Conservation (phyloP, 106 monocot genomes). For the Vanilla planifolia region DNA sequence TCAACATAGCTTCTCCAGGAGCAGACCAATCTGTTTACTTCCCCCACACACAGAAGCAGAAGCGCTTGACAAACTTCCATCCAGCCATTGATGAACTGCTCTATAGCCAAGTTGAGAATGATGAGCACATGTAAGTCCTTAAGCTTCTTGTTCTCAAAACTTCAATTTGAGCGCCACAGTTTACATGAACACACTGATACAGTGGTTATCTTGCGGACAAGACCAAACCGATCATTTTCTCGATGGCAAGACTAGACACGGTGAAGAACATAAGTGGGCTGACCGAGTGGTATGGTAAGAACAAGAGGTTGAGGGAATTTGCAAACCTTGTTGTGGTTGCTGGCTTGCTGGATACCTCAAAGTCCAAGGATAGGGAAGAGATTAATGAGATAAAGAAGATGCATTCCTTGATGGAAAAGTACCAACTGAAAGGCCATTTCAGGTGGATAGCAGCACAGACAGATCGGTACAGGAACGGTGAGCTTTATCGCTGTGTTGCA, state of each 20-base stretch:
- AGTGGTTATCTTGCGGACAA: conserved; percentile 69
- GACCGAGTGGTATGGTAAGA: conserved; percentile 87
- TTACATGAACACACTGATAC: conserved; percentile 5
- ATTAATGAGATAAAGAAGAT: conserved; percentile 91
- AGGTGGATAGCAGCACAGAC: conserved; percentile 91
- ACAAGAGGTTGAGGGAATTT: conserved; percentile 67
- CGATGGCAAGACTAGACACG: conserved; percentile 93
- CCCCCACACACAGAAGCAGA: conserved; percentile 85
- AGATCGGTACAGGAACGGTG: conserved; percentile 73
- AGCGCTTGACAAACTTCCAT: conserved; percentile 50
- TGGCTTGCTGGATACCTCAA: conserved; percentile 71
- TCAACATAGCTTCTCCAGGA: conserved; percentile 95
- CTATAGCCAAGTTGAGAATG: conserved; percentile 62
- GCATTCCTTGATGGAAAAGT: conserved; percentile 69
- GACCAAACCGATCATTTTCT: conserved; percentile 91
- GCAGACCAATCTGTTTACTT: conserved; percentile 94
- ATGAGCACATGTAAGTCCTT: conserved; percentile 62
- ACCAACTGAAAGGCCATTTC: conserved; percentile 81
- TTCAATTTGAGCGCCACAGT: too few species aligned
- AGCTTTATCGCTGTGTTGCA: conserved; percentile 90
- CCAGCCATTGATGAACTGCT: conserved; percentile 75
- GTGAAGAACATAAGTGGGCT: conserved; percentile 95
- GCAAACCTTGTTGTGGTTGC: conserved; percentile 94
- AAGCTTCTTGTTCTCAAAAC: neutral
- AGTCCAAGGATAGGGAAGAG: conserved; percentile 94